phyloP scores from a whole-genome alignment of 441 rosid genomes.

The Adansonia grandidieri region DNA sequence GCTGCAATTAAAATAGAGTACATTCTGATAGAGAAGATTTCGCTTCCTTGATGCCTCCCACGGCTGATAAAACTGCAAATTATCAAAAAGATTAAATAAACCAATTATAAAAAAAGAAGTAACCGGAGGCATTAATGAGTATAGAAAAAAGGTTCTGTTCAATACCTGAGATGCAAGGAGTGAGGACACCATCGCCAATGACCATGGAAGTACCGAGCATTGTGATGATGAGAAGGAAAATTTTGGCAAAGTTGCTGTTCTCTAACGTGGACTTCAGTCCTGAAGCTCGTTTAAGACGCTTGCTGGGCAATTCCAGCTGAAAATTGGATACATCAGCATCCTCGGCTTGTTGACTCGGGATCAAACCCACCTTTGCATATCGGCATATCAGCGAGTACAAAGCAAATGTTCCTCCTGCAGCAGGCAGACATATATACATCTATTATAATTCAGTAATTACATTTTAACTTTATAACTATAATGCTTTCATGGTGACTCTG shows the following conservation, averaged over 20 bases:
- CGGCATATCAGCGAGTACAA: slow-evolving; percentile 58
- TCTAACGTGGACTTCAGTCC: slow-evolving; percentile 46
- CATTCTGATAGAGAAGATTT: slow-evolving; percentile 45
- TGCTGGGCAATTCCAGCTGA: slow-evolving; percentile 46
- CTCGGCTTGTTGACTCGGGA: slow-evolving; percentile 53
- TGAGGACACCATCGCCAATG: slow-evolving; percentile 67
- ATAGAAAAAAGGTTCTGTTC: slow-evolving; percentile 51
- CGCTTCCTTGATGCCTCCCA: slow-evolving; percentile 54
- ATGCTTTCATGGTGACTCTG: too few relatives aligned
- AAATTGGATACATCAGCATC: slow-evolving; percentile 49
- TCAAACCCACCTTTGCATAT: slow-evolving; percentile 53
- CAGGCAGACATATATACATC: background rate
- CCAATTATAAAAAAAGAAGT: too few relatives aligned
- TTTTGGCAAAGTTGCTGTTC: slow-evolving; percentile 41
- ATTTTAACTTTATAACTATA: background rate
- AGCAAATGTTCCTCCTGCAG: slow-evolving; percentile 51
- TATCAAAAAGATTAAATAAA: background rate
- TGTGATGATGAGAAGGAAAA: slow-evolving; percentile 51
- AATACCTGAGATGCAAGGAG: slow-evolving; percentile 65
- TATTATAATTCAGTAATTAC: background rate
- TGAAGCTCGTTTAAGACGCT: slow-evolving; percentile 38
- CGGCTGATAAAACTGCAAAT: slow-evolving; percentile 60
- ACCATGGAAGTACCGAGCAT: slow-evolving; percentile 72
- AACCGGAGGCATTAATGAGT: slow-evolving; percentile 38
- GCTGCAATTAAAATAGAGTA: too few relatives aligned